phyloP scores from a whole-genome alignment of 768 basidiomycete genomes.

The Kwoniella heveanensis region DNA sequence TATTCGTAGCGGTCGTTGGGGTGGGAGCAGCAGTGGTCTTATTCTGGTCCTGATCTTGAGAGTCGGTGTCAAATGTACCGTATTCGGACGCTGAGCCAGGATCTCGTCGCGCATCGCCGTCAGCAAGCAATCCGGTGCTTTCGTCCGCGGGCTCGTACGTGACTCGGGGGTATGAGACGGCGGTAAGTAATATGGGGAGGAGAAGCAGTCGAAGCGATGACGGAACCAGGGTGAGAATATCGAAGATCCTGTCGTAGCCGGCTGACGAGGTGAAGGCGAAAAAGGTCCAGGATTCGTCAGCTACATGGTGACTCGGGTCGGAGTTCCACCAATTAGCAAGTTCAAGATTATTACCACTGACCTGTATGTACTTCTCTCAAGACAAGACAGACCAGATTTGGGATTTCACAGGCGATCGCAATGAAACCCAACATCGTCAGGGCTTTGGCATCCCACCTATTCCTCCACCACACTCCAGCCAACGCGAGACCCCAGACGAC shows the following conservation, averaged over 20 bases:
- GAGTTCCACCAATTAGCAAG: too few relatives aligned
- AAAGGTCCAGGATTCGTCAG: too few relatives aligned
- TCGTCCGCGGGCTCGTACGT: slow-evolving; percentile 62
- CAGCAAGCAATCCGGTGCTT: slow-evolving; percentile 52
- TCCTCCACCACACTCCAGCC: slow-evolving; percentile 36
- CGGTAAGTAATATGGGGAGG: slow-evolving; percentile 58
- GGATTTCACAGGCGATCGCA: slow-evolving; percentile 36
- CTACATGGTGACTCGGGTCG: too few relatives aligned
- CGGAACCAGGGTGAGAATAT: slow-evolving; percentile 60
- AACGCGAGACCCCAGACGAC: slow-evolving; percentile 38
- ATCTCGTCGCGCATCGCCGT: slow-evolving; percentile 61
- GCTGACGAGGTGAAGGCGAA: too few relatives aligned
- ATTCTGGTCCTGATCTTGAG: slow-evolving; percentile 5
- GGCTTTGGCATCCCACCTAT: slow-evolving; percentile 36
- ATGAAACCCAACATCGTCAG: slow-evolving; percentile 31
- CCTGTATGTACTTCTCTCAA: slow-evolving; percentile 33
- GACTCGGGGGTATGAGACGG: slow-evolving; percentile 67
- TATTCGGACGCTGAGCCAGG: slow-evolving; percentile 59
- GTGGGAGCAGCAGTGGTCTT: slow-evolving; percentile 6
- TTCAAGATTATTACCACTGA: slow-evolving; percentile 23
- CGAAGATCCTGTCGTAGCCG: slow-evolving; percentile 32
- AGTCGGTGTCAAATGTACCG: slow-evolving; percentile 59
- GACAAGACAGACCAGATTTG: slow-evolving; percentile 39
- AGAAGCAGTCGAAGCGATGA: slow-evolving; percentile 40
- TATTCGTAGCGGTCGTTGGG: slow-evolving; percentile 20